phyloP scores from a whole-genome alignment of 495 filamentous ascomycete genomes.

The Neurospora africana region DNA sequence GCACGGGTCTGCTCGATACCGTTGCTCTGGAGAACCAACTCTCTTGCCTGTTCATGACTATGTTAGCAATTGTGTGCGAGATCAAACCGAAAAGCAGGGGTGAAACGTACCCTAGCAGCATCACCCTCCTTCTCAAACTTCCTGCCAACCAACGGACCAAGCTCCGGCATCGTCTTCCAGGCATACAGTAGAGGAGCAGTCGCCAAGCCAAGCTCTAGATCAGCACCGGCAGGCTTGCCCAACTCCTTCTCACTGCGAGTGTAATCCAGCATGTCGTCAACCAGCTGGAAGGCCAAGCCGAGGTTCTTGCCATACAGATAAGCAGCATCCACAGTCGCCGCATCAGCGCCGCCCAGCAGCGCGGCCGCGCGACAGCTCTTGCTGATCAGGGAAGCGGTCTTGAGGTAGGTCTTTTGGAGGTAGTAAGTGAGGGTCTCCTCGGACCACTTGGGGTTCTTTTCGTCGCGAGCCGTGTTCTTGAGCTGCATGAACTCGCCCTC shows the following conservation, averaged over 20 bases:
- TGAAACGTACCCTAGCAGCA: conserved; percentile 57
- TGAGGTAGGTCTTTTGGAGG: conserved; percentile 97
- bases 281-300: conserved; percentile 92
- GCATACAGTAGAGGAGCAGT: conserved; percentile 95
- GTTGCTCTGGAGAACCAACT: conserved; percentile 69
- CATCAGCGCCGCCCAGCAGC: conserved; percentile 65
- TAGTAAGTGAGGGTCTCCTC: conserved; percentile 87
- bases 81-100: not conserved
- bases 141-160: conserved; percentile 81
- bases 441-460: conserved; percentile 67
- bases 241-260: conserved; percentile 73
- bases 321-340: conserved; percentile 76
- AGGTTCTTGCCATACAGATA: conserved; percentile 88
- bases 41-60: conserved; percentile 52
- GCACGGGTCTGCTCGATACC: conserved; percentile 84
- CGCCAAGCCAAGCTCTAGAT: conserved; percentile 85
- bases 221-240: conserved; percentile 90
- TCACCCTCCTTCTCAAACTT: conserved; percentile 81
- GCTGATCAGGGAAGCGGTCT: conserved; percentile 88
- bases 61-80: conserved; percentile 5
- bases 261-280: conserved; percentile 97
- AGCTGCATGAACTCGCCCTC: conserved; percentile 99
- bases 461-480: conserved; percentile 87
- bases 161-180: conserved; percentile 79
- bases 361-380: conserved; percentile 90